These are phyloP conservation scores for Triticum urartu DNA, from an alignment of 176 grass and related monocot species.

Conservation along the genomic window DNA sequence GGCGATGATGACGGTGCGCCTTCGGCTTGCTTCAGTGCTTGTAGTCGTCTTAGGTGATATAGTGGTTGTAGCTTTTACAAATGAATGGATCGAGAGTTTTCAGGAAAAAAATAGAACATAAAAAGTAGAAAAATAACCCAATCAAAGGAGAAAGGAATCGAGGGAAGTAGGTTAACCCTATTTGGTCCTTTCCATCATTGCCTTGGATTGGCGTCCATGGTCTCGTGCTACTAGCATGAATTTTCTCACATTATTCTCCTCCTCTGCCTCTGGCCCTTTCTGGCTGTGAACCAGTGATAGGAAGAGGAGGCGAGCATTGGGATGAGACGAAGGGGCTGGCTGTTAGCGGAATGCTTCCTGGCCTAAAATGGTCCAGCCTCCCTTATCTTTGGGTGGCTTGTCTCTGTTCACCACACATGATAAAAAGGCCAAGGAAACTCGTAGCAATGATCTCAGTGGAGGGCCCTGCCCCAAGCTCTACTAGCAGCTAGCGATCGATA, in stretches of 20 bases:
- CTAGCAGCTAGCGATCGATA: neutral
- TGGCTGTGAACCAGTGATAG: neutral
- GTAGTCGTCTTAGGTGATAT: no score
- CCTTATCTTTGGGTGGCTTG: constrained; percentile 44
- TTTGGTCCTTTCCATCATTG: constrained; percentile 15
- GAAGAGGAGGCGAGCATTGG: neutral
- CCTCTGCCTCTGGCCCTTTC: neutral
- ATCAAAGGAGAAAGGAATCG: neutral
- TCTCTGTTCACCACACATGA: constrained; percentile 57
- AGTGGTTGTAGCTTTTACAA: no score
- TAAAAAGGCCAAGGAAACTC: constrained; percentile 9
- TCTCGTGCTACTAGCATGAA: neutral
- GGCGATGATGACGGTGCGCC: no score
- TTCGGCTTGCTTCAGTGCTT: no score
- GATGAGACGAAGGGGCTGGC: neutral
- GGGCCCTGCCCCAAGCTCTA: neutral
- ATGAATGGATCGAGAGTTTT: no score
- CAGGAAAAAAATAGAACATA: neutral
- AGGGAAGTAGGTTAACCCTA: constrained; percentile 25
- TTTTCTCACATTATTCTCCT: neutral
- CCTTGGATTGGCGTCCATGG: neutral
- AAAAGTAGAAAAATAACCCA: neutral
- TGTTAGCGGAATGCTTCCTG: constrained; percentile 29
- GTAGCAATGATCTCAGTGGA: constrained; percentile 30
- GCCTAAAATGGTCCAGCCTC: constrained; percentile 49